Evolutionary conservation across 1,139 yeast genomes (phyloP).

Genomic region (Citeromyces hawaiiensis): DNA sequence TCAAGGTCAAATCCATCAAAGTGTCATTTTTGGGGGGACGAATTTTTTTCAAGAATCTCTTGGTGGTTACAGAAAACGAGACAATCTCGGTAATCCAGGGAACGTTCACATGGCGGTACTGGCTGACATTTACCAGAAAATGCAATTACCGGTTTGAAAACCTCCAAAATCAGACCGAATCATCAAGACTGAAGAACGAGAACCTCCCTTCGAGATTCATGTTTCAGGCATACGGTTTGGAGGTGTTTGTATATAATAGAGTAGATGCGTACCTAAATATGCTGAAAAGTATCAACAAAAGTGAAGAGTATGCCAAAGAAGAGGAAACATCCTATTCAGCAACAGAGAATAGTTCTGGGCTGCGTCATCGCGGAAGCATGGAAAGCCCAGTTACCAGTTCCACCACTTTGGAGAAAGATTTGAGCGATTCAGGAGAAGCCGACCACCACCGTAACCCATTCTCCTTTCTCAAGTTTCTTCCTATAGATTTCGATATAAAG

Average conservation of each 20-base stretch:
- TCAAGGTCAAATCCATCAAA: slow-evolving; percentile 62
- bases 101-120: slow-evolving; percentile 80
- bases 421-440: not conserved
- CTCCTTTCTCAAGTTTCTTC: slow-evolving; percentile 1
- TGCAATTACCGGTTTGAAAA: not conserved
- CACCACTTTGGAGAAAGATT: not conserved
- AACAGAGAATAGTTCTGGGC: not conserved
- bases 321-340: not conserved
- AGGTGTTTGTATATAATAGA: slow-evolving; percentile 70
- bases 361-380: not conserved
- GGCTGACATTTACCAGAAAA: slow-evolving; percentile 46
- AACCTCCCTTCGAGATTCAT: slow-evolving; percentile 47
- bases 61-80: slow-evolving; percentile 57
- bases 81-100: slow-evolving; percentile 60
- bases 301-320: slow-evolving; percentile 1
- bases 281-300: slow-evolving; percentile 25
- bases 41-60: slow-evolving; percentile 60
- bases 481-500: slow-evolving; percentile 4
- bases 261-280: slow-evolving; percentile 65
- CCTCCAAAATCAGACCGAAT: slow-evolving; percentile 23
- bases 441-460: not conserved
- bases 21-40: slow-evolving; percentile 76
- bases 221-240: slow-evolving; percentile 61
- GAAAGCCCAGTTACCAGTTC: not conserved
- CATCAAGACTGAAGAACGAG: slow-evolving; percentile 19